Evolutionary conservation across 1,139 yeast species (phyloP).

Genomic region (Pichia terricola): DNA sequence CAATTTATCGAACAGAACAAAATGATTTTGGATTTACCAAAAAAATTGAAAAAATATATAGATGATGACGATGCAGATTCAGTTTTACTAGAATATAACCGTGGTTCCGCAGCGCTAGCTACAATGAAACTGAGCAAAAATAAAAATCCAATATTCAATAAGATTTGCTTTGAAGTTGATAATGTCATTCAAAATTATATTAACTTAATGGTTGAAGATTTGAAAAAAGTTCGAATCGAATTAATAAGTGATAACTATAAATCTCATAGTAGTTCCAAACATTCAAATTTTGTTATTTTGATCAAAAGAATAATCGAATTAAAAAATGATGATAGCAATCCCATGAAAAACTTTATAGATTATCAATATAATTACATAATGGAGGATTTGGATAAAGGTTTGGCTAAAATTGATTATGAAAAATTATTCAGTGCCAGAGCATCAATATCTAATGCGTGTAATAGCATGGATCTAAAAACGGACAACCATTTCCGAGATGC

Average conservation of each 20-base stretch:
- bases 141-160: constrained; percentile 27
- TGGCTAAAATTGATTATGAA: constrained; percentile 27
- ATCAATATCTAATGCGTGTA: constrained; percentile 15
- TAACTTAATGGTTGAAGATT: constrained; percentile 49
- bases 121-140: constrained; percentile 13
- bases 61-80: constrained; percentile 58
- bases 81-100: constrained; percentile 59
- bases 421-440: constrained; percentile 26
- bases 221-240: constrained; percentile 30
- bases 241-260: constrained; percentile 15
- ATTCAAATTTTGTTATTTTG: constrained; percentile 40
- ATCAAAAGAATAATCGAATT: constrained; percentile 53
- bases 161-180: constrained; percentile 63
- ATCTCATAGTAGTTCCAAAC: constrained; percentile 20
- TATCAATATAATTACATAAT: constrained; percentile 35
- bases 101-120: constrained; percentile 35
- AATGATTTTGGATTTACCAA: constrained; percentile 66
- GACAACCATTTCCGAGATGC: constrained; percentile 12
- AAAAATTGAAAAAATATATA: constrained; percentile 42
- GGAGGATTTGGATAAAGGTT: constrained; percentile 29
- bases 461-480: too few species aligned
- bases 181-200: constrained; percentile 56
- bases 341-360: constrained; percentile 53
- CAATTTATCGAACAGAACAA: constrained; percentile 54
- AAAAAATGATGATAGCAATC: constrained; percentile 52